Percentiles rank a stretch among this genome's conserved stretches.
Conservation (phyloP, 306 rosid species). For the Prunus davidiana region DNA sequence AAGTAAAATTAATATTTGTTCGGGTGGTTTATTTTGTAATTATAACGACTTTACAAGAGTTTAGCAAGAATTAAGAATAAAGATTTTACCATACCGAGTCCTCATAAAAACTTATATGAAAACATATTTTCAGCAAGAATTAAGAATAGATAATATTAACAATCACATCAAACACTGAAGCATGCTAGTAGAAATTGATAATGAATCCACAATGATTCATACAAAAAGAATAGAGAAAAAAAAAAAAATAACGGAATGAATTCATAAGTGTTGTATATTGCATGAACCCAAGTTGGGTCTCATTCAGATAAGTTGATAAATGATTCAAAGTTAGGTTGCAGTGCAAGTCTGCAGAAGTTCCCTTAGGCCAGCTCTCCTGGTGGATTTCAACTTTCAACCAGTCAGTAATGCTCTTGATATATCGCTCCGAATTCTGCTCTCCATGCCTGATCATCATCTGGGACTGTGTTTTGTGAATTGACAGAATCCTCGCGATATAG, state of each 20-base stretch:
- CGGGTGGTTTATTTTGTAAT: too few species aligned
- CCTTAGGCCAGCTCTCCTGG: neutral
- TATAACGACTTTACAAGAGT: too few species aligned
- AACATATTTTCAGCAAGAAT: too few species aligned
- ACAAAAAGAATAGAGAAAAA: neutral
- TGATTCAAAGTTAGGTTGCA: neutral
- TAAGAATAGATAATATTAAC: too few species aligned
- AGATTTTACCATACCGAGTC: too few species aligned
- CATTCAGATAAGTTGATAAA: neutral
- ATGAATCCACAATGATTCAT: neutral
- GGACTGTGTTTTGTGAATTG: constrained; percentile 32
- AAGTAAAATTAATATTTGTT: too few species aligned
- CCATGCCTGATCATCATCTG: constrained; percentile 88
- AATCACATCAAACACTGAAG: neutral
- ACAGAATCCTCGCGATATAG: constrained; percentile 58
- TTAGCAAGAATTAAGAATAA: too few species aligned
- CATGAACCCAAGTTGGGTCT: constrained; percentile 24
- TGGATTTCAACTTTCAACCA: neutral
- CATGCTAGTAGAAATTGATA: neutral
- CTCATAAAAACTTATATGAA: too few species aligned
- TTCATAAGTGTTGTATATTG: neutral
- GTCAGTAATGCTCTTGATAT: constrained; percentile 81
- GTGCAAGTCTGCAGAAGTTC: neutral
- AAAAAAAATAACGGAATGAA: neutral
- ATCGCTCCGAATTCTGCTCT: constrained; percentile 96